Base-by-base conservation (phyloP, 1,284 basidiomycete genomes). In the Naganishia sp. region DNA sequence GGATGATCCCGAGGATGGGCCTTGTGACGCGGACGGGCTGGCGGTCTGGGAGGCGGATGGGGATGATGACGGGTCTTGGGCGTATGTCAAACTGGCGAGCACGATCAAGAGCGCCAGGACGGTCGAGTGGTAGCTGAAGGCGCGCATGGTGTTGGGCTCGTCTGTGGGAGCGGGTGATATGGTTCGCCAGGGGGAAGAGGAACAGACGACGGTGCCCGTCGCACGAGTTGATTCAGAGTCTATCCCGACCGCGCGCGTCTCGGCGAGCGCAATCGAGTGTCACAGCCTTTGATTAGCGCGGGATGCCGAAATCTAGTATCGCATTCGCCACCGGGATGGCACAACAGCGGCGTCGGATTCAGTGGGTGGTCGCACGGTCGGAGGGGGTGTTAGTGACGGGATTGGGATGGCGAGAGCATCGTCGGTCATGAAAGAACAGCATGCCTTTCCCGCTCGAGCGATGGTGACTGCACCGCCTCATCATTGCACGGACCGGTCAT, bases 61-160 rank as follows among this genome's bases (percentile, higher is more conserved):
- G 11, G 31, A 46, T 6, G 64, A 43, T 3, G 64, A 46, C 11
- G 65, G 49, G 28, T 66, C 52, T 21, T 66, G 55, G 3, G 56
- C 56, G 21, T 42, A 33, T 4, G 52, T n/a, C n/a, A 61, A 10
- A 33, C 49, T n/a, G 54, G 53, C n/a, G 45, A 63, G n/a, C 31
- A 63, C 2, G 60, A 48, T 15, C 48, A 63, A 42, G 61, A 50
- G 45, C 7, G 36, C 36, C 36, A 39, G 36, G 36, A 39, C 9
- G 36, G 36, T 7, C 2, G 13, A 39, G 4, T 2, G 36, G 36
- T 39, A 33, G 39, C 23, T 56, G 42, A 61, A 55, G 44, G 13
- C 31, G 31, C 48, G 42, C 23, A 60, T 53, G 21, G 16, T 23
- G 31, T 21, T 48, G 23, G 46, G 33, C 9, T 9, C 43, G 28